Evolutionary conservation across 2,329 filamentous ascomycete genomes (phyloP), one percentile per base, ranked within the genome.

Genomic region (Paracoccidioides lutzii): DNA sequence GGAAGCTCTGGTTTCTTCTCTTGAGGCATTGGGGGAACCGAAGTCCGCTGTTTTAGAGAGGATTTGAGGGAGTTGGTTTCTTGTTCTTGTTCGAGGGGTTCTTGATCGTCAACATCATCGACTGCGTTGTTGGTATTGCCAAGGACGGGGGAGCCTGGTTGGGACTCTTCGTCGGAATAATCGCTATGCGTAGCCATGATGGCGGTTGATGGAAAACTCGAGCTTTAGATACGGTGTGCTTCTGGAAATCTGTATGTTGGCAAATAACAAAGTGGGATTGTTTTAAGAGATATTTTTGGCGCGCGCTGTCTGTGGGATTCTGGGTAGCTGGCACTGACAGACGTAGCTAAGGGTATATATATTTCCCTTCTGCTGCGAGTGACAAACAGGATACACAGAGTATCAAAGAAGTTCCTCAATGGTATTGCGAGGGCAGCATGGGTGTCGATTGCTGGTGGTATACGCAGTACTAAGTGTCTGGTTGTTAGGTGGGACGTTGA

Each of bases 11-110:
- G 84, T 65, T 81, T 76, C 66, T 81, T 78, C 55, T 82, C 74
- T 57, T 77, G 78, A 58, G 80, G 77, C 53, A 76, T 74, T 62
- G 83, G 74, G 42, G 65, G 58, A 15, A 62, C 62, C 5, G 62
- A 61, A 45, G 75, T 79, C 55, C 78, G 73, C 75, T 90, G 90
- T 81, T 96, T 96, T 74, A 97, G 76, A 32, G 88, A 84, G 48
- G 90, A 88, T 80, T 95, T 95, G 67, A 83, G 73, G 56, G 82
- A 80, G 41, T 73, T 69, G 62, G 76, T 73, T 59, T 76, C 76
- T 53, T 81, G 79, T 58, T 82, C 76, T 58, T 80, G 74, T 62
- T 80, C 72, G 51, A 78, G 78, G 52, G 82, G 85, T 69, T 88
- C 87, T 63, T 88, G 85, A 61, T 85, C 85, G 67, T 88, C 85